phyloP scores from a whole-genome alignment of 2,329 filamentous ascomycete species.

The Sporothrix brunneoviolacea region DNA sequence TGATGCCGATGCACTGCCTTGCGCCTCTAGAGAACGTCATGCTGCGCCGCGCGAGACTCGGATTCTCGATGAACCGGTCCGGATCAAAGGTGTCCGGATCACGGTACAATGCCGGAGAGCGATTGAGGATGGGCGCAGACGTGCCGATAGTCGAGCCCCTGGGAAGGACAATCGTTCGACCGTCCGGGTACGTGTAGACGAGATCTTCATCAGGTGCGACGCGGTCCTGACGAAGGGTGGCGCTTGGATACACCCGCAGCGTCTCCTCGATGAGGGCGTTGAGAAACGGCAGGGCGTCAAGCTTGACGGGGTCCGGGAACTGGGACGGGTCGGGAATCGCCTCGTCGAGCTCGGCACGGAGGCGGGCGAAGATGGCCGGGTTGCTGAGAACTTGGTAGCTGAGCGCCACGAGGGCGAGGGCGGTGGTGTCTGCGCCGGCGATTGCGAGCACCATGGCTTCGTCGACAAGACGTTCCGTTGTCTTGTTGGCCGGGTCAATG shows the following conservation, averaged over 20 bases:
- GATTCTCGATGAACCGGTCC: background rate
- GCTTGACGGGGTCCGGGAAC: background rate
- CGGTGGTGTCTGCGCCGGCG: background rate
- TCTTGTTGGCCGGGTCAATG: conserved; percentile 2
- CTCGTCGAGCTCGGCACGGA: conserved; percentile 1
- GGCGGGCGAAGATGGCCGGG: background rate
- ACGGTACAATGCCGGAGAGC: background rate
- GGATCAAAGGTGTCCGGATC: conserved; percentile 3
- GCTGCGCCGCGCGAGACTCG: background rate
- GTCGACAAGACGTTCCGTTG: conserved; percentile 1
- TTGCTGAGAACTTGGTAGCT: background rate
- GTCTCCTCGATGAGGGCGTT: conserved; percentile 5
- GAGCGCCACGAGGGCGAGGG: background rate
- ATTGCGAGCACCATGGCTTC: conserved; percentile 2
- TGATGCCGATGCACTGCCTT: conserved; percentile 5
- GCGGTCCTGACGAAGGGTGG: background rate
- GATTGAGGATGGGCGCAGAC: background rate
- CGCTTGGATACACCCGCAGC: background rate
- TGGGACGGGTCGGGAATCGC: background rate
- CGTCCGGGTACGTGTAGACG: background rate
- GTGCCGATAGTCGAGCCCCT: background rate
- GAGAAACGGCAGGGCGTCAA: background rate
- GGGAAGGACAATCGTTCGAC: background rate
- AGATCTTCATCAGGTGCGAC: conserved; percentile 1
- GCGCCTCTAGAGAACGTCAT: background rate